These are phyloP conservation scores for Dactylellina sp. DNA, from an alignment of 2,329 filamentous ascomycete genomes.

Conservation along the genomic window DNA sequence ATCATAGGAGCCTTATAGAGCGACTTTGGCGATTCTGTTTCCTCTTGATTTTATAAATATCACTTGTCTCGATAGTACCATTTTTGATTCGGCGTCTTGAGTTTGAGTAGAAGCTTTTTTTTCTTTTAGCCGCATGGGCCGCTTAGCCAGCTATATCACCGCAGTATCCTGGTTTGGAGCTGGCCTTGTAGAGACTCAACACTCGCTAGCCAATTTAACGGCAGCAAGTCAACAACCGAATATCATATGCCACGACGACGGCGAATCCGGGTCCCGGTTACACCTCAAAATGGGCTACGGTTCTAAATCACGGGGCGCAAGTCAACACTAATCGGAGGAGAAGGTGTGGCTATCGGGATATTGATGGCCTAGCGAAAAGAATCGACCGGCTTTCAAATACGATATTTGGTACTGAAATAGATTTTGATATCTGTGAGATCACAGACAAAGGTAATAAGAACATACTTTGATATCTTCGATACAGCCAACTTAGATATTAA, in stretches of 20 bases:
- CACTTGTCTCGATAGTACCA: too few relatives aligned
- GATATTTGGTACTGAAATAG: slow-evolving; percentile 1
- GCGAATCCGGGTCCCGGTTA: not conserved
- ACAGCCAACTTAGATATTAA: not conserved
- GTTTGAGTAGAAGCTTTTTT: too few relatives aligned
- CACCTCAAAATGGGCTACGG: not conserved
- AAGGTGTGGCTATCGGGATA: not conserved
- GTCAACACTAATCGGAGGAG: not conserved
- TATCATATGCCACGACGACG: not conserved
- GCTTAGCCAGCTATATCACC: too few relatives aligned
- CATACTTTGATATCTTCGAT: not conserved
- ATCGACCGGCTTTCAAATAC: not conserved
- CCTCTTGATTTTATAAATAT: too few relatives aligned
- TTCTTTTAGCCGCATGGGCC: too few relatives aligned
- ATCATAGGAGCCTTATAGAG: too few relatives aligned
- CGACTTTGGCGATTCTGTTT: too few relatives aligned
- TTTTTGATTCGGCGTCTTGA: too few relatives aligned
- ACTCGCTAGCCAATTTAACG: too few relatives aligned
- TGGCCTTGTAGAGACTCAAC: too few relatives aligned
- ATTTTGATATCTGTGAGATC: slow-evolving; percentile 1
- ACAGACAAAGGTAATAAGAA: not conserved
- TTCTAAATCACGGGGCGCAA: not conserved
- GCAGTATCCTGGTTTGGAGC: too few relatives aligned
- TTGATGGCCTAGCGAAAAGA: not conserved
- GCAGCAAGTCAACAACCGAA: not conserved